These are phyloP conservation scores for Nyctanthes arbortristis DNA, from an alignment of 257 asterid genomes.

Conservation along the genomic window DNA sequence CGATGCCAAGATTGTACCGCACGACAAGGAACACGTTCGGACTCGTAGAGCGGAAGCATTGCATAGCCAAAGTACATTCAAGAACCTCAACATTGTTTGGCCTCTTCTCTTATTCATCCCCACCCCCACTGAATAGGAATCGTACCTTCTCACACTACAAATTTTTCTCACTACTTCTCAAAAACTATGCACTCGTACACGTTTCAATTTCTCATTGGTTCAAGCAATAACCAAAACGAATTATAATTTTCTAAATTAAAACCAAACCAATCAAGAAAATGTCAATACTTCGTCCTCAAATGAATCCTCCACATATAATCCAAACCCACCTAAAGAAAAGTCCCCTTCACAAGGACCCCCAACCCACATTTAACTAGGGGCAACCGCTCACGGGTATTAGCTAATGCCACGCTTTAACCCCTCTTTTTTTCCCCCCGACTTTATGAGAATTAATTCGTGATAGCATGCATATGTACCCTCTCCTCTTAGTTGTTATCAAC, in stretches of 20 bases:
- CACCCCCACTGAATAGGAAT: slow-evolving; percentile 43
- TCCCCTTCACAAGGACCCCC: slow-evolving; percentile 22
- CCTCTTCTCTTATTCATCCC: slow-evolving; percentile 23
- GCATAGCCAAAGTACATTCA: slow-evolving; percentile 22
- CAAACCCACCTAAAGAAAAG: slow-evolving; percentile 17
- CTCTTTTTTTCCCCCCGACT: slow-evolving; percentile 10
- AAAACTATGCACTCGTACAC: slow-evolving; percentile 27
- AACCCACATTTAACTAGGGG: slow-evolving; percentile 29
- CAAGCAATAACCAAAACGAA: background rate
- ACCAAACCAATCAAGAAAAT: slow-evolving; percentile 28
- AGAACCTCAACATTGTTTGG: slow-evolving; percentile 22
- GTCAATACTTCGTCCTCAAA: background rate
- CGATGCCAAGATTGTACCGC: background rate
- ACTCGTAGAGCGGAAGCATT: slow-evolving; percentile 14
- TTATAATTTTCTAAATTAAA: background rate
- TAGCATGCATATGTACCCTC: slow-evolving; percentile 22
- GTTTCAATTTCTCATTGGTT: slow-evolving; percentile 37
- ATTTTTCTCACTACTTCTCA: slow-evolving; percentile 8
- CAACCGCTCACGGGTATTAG: slow-evolving; percentile 61
- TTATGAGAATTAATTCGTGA: slow-evolving; percentile 30
- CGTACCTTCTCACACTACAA: slow-evolving; percentile 31
- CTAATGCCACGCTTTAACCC: slow-evolving; percentile 11
- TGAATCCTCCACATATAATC: slow-evolving; percentile 12
- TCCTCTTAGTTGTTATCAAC: slow-evolving; percentile 20
- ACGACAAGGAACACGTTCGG: slow-evolving; percentile 12